Evolutionary conservation across 2,329 filamentous ascomycete genomes (phyloP), one percentile per base, ranked within the genome.

Genomic region (Fusarium sp.): DNA sequence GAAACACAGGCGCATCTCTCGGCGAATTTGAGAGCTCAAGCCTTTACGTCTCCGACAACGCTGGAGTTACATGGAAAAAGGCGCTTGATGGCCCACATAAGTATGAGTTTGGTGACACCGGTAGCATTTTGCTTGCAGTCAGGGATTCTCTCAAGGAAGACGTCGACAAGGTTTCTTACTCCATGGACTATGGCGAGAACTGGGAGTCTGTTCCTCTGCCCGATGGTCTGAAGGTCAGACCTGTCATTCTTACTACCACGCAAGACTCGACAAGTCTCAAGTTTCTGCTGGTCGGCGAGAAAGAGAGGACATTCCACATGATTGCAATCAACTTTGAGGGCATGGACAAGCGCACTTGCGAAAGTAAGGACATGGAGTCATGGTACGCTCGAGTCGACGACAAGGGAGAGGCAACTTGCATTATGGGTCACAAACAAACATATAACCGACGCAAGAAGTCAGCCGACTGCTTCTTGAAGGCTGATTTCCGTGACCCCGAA

Each of bases 381-480:
- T 99, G 96, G 96, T 88, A 89, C 68, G 96, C 96, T 24, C 89
- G 94, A 17, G 85, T 92, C 37, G 91, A 97, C 75, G 87, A 91
- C 30, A 87, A 97, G 22, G 91, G 91, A 32, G 87, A 97, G 51
- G 87, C 94, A 4, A 92, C 90, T 50, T 99, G 96, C 77, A 83
- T 99, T 69, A 98, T 99, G 95, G 96, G 96, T 20, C 94, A 97
- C 77, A 97, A 90, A 74, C 95, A 98, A 76, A 93, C 87, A 65
- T 99, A 92, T 79, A 86, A 84, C 55, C 89, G 96, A 67, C 90
- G 96, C 72, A 98, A 96, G 83, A 91, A 93, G 76, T 87, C 92
- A 71, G 91, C 92, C 19, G 89, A 97, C 63, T 99, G 96, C 79
- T 97, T 97, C 77, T 86, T 98, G 71, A 92, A 92, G 72, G 85